Base-by-base conservation (phyloP, 2,329 filamentous ascomycete species). In the Xylaria sp. region DNA sequence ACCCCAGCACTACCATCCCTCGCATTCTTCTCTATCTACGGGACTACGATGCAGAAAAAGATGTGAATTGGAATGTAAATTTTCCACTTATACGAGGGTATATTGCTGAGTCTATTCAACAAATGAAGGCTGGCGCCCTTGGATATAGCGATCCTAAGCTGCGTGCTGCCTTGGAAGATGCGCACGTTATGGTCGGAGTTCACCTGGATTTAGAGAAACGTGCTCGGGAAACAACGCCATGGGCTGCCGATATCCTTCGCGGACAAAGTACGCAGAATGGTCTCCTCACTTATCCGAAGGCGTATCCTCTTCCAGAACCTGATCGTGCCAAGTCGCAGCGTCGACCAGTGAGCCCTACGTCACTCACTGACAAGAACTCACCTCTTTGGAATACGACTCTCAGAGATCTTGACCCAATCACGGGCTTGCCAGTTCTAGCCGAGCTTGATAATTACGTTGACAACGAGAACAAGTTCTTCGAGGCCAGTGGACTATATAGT, bases 21-120 rank as follows among this genome's bases (percentile, higher is more conserved):
- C 72, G 69, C 39, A 74, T 83, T 39, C 67, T 78, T 52, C 83
- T 82, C 70, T 89, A 86, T 69, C 82, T 89, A 25, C 74, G 81
- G 3, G 84, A 87, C 37, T 82, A 85, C 69, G 84, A 88, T 70
- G 73, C 77, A 6, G 80, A 84, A 65, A 80, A 83, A 18, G 81
- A 80, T 66, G 54, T 78, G 1, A 71, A 78, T 52, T 78, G 73
- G 73, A 7, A 56, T 6, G 10, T 15, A 6, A 75, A 61, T 41
- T 56, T 77, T 5, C 48, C 59, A 15, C 28, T 80, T 65, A 74
- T 84, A 13, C 73, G 74, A 20, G 73, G 79, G 31, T 86, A 85
- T 73, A 76, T 86, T 34, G 63, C 77, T 4, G 72, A 75, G 18
- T 76, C 76, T 25, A 54, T 76, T 12, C 46, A 69, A 12, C 52